Evolutionary conservation across 148 eudicot genomes (phyloP).

Genomic region (Dianthus caryophyllus): DNA sequence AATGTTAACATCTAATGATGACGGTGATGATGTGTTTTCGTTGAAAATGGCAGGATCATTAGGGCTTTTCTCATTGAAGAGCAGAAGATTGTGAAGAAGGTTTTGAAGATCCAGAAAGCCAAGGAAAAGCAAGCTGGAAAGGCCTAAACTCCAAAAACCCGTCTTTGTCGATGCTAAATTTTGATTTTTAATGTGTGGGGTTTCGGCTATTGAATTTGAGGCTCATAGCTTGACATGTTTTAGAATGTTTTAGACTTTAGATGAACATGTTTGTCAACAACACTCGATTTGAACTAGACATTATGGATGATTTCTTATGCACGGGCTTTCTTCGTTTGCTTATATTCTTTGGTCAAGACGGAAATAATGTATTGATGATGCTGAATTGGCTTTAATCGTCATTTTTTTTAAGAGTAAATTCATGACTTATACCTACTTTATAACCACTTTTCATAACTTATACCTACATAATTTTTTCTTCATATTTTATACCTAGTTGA

Average conservation of each 20-base stretch:
- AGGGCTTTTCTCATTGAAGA: conserved; percentile 82
- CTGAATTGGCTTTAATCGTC: no score
- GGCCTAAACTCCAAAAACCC: conserved; percentile 19
- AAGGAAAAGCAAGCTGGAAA: conserved; percentile 63
- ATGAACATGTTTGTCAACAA: conserved; percentile 21
- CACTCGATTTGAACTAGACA: neutral
- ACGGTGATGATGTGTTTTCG: neutral
- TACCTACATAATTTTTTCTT: no score
- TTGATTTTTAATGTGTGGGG: conserved; percentile 25
- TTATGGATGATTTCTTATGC: neutral
- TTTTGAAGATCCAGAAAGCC: conserved; percentile 75
- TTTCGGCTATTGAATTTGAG: conserved; percentile 23
- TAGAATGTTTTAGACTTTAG: conserved; percentile 18
- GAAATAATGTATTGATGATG: no score
- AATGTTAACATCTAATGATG: no score
- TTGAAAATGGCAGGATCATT: conserved; percentile 44
- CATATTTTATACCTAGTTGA: no score
- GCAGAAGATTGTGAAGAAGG: conserved; percentile 87
- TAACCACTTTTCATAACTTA: no score
- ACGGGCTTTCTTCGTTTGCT: no score
- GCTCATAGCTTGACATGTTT: conserved; percentile 10
- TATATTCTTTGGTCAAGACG: no score
- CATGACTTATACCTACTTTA: no score
- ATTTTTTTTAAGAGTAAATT: no score
- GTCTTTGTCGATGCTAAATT: conserved; percentile 21